A percentile compares a stretch with the other conserved stretches of the same genome.
Conservation (phyloP, 2,329 filamentous ascomycete species). For the Pseudogymnoascus sp. region DNA sequence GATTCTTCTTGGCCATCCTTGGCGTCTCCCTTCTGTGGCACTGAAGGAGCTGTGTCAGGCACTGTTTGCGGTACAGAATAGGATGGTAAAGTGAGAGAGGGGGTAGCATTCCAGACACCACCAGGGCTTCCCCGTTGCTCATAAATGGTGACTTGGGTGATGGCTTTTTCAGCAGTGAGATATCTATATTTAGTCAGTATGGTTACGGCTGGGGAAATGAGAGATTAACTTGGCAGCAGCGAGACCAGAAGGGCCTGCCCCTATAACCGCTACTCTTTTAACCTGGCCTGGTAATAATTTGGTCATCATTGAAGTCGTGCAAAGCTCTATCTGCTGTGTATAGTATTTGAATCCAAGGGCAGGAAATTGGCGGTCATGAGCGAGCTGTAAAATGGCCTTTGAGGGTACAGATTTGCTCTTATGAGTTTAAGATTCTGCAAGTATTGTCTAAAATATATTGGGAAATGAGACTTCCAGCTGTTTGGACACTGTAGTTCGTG, state of each 20-base stretch:
- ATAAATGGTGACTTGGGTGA: slow-evolving; percentile 65
- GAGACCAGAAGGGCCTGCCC: slow-evolving; percentile 73
- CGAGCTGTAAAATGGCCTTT: no score
- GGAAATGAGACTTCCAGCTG: no score
- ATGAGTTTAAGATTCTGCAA: no score
- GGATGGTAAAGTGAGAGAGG: slow-evolving; percentile 37
- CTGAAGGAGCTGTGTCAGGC: slow-evolving; percentile 53
- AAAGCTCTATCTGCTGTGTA: background rate
- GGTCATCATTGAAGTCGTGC: background rate
- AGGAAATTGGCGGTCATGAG: no score
- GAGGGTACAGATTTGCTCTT: no score
- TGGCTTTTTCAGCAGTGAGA: slow-evolving; percentile 62
- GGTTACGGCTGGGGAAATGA: background rate
- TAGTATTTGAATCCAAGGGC: background rate
- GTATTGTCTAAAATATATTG: no score
- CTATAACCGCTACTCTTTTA: slow-evolving; percentile 65
- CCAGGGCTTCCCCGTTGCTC: slow-evolving; percentile 73
- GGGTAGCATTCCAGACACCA: slow-evolving; percentile 77
- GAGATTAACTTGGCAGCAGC: slow-evolving; percentile 56
- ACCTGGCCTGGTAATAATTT: slow-evolving; percentile 29
- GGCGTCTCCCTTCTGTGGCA: slow-evolving; percentile 45
- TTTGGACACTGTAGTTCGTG: no score
- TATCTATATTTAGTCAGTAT: slow-evolving; percentile 35
- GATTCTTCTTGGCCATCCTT: background rate
- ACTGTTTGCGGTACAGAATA: slow-evolving; percentile 45